These are phyloP conservation scores for Trichoderma simmonsii DNA, from an alignment of 2,329 filamentous ascomycete species.

Conservation along the genomic window DNA sequence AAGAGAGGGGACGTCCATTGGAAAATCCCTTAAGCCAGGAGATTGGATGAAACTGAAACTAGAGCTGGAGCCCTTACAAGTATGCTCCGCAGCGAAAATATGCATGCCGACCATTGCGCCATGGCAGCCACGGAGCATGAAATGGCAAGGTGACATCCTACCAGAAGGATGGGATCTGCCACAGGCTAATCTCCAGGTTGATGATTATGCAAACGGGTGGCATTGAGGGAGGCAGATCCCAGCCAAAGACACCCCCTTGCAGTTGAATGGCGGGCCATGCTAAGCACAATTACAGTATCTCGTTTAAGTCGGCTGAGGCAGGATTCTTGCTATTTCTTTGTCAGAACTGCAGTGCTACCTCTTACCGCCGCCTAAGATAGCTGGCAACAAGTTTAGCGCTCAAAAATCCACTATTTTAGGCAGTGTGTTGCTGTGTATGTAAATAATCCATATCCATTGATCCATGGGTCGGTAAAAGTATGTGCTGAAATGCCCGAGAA, in stretches of 20 bases:
- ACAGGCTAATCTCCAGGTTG: background rate
- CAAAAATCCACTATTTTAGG: background rate
- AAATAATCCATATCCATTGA: too few species aligned
- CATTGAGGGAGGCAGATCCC: background rate
- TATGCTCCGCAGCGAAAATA: background rate
- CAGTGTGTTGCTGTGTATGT: background rate
- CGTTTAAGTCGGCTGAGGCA: background rate
- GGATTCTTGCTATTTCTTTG: background rate
- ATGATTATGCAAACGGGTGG: background rate
- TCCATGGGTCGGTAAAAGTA: background rate
- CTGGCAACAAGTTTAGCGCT: background rate
- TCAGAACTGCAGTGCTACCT: background rate
- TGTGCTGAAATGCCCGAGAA: background rate
- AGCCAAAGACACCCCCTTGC: background rate
- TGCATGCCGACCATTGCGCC: background rate
- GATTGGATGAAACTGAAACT: background rate
- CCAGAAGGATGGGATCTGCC: background rate
- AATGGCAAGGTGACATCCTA: background rate
- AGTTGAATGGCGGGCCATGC: background rate
- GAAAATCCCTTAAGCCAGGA: background rate
- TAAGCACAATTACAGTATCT: background rate
- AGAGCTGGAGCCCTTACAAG: background rate
- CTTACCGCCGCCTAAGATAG: background rate
- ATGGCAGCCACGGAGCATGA: background rate
- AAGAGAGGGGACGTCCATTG: background rate